These are phyloP conservation scores for Ceratocystis albifundus DNA, from an alignment of 2,329 filamentous ascomycete genomes.

Conservation along the genomic window DNA sequence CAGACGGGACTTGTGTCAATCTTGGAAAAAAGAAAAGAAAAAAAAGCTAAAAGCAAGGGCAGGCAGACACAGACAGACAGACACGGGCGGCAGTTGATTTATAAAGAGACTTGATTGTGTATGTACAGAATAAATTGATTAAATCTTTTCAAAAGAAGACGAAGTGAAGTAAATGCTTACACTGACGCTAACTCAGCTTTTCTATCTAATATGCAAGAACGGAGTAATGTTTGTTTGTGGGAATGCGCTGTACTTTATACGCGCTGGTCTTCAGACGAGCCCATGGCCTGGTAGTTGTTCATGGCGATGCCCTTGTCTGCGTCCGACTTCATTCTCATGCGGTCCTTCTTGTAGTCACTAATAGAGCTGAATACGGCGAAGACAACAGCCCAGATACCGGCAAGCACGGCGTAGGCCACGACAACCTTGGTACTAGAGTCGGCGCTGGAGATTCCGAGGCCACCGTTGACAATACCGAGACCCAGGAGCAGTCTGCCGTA, in stretches of 20 bases:
- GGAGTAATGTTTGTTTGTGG: background rate
- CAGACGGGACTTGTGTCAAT: too few species aligned
- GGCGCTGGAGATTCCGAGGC: constrained; percentile 46
- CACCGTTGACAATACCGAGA: constrained; percentile 52
- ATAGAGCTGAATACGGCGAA: constrained; percentile 16
- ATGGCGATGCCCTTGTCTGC: constrained; percentile 12
- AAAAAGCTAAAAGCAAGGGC: too few species aligned
- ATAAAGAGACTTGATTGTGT: background rate
- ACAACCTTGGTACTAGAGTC: constrained; percentile 33
- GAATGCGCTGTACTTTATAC: background rate
- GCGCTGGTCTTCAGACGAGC: background rate
- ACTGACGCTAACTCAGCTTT: background rate
- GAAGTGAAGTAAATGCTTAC: background rate
- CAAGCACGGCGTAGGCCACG: constrained; percentile 46
- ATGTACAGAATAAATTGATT: background rate
- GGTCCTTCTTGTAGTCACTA: constrained; percentile 20
- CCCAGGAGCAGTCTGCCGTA: constrained; percentile 48
- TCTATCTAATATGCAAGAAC: background rate
- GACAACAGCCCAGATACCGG: constrained; percentile 37
- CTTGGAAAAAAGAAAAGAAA: too few species aligned
- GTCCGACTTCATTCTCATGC: background rate
- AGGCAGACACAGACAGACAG: background rate
- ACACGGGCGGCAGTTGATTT: background rate
- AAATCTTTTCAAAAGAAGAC: background rate
- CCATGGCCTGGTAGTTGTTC: constrained; percentile 11